Base-by-base conservation (phyloP, 208 protist species). In the Wallacemonas sp. region DNA sequence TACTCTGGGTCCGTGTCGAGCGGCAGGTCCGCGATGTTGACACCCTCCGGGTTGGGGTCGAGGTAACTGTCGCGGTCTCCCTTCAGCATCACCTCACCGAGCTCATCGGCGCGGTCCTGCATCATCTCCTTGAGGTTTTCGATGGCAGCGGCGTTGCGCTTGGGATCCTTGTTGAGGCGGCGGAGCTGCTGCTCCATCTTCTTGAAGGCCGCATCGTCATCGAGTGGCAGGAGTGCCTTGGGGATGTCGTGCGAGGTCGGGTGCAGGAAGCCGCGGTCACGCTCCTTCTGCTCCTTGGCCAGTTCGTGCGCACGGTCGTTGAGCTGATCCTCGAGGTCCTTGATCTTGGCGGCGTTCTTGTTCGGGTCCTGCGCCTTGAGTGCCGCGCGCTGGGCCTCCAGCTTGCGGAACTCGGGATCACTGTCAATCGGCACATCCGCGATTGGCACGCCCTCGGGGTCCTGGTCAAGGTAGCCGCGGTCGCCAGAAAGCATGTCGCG, bases 241-340 rank as follows among this genome's bases (percentile, higher is more conserved):
- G 89, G 84, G 24, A 95, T 82, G 33, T 76, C 78, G 52, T 66
- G 61, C 9, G 83, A 80, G 26, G 67, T 74, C n/a, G 68, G 54
- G 30, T 90, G 79, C 34, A 95, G 75, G 60, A 84, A 86, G 54
- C 48, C 70, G 41, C 83, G 72, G 32, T 87, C 78, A 16, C 70
- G 72, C 64, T 80, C 69, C 65, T 90, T 85, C 65, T 78, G 63
- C 29, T 78, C 71, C 47, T 66, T 64, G 11, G 87, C 89, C 29
- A 95, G 79, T 64, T 83, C 81, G 47, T 86, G 76, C 2, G 83
- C 81, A 33, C 83, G 81, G 68, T 84, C 76, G 71, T 90, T 92
- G 34, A 95, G 76, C 58, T 88, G 38, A 33, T 81, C 82, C 66
- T 95, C 89, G 21, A 93, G 38, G 1, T 70, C 74, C 41, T 60